phyloP scores from a whole-genome alignment of 1,139 yeast species.

The Sugiyamaella castrensis region DNA sequence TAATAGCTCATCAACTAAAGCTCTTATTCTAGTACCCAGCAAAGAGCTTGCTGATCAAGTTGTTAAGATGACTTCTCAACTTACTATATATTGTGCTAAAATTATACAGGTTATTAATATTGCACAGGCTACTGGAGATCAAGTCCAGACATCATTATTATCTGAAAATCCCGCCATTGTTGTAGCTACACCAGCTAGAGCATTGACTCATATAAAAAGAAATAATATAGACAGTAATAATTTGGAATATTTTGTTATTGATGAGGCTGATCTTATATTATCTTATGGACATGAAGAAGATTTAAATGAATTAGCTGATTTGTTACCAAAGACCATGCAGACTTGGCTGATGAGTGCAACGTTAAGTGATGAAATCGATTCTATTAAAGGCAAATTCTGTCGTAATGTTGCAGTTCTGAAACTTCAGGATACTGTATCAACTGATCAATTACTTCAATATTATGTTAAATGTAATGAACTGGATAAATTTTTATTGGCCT shows the following conservation, averaged over 20 bases:
- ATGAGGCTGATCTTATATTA: conserved; percentile 90
- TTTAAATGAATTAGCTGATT: conserved; percentile 55
- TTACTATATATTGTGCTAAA: conserved; percentile 69
- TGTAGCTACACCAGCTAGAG: conserved; percentile 83
- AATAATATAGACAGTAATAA: conserved; percentile 42
- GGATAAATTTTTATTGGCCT: conserved; percentile 86
- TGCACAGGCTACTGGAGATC: conserved; percentile 68
- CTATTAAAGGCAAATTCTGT: conserved; percentile 73
- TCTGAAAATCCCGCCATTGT: conserved; percentile 72
- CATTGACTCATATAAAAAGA: conserved; percentile 46
- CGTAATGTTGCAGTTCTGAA: conserved; percentile 81
- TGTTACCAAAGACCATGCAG: conserved; percentile 72
- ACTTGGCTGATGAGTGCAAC: conserved; percentile 97
- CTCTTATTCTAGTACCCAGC: conserved; percentile 77
- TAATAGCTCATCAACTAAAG: conserved; percentile 23
- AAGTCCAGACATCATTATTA: conserved; percentile 68
- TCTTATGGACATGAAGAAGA: conserved; percentile 93
- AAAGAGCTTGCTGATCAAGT: conserved; percentile 87
- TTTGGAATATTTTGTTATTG: conserved; percentile 75
- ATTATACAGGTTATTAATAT: conserved; percentile 66
- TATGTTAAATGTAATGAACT: conserved; percentile 84
- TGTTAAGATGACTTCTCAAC: conserved; percentile 59
- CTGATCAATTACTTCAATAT: conserved; percentile 62
- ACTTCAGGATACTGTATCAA: conserved; percentile 44
- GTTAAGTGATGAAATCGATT: conserved; percentile 78